Base-by-base conservation (phyloP, 768 basidiomycete genomes). In the Pisolithus microcarpus region DNA sequence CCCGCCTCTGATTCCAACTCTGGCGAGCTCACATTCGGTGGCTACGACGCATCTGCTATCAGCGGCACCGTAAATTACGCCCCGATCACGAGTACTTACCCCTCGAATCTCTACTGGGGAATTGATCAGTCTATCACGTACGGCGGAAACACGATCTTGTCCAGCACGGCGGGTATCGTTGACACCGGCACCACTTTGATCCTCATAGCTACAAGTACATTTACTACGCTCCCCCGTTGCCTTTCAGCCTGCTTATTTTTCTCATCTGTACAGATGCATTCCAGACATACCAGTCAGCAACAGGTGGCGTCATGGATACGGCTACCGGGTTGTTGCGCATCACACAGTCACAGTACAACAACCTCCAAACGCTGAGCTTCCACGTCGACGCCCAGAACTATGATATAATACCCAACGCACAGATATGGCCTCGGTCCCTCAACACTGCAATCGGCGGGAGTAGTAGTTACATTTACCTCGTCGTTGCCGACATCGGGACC, bases 391-490 rank as follows among this genome's bases (percentile, higher is more conserved):
- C 48, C 3, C 24, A 26, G 1, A 10, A 45, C 3, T 64, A 67
- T 39, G 48, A 40, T 26, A 54, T 67, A 16, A 51, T 51, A 4
- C 51, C 61, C 5, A 64, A 67, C 24, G 67, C 58, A 2, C 68
- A 70, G 48, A 67, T 67, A 52, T 70, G 67, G 65, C 68, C 68
- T 2, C 65, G 63, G 39, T 60, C 62, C 13, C 56, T 70, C 28
- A 67, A 69, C 57, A 36, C 53, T 7, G 52, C 18, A 19, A 54
- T 70, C 23, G 69, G 69, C 10, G 69, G 66, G 5, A 52, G 9
- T 23, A 21, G 61, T 7, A 7, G 46, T 11, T 39, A 34, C 30
- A 66, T 69, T 21, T 67, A 67, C 45, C 65, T 70, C 26, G 21
- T 70, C 46, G 46, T 70, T n/a, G 4, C 21, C 34, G 63, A 66